Conservation (phyloP, 2,329 filamentous ascomycete species). For the Trichoderma brevicompactum region DNA sequence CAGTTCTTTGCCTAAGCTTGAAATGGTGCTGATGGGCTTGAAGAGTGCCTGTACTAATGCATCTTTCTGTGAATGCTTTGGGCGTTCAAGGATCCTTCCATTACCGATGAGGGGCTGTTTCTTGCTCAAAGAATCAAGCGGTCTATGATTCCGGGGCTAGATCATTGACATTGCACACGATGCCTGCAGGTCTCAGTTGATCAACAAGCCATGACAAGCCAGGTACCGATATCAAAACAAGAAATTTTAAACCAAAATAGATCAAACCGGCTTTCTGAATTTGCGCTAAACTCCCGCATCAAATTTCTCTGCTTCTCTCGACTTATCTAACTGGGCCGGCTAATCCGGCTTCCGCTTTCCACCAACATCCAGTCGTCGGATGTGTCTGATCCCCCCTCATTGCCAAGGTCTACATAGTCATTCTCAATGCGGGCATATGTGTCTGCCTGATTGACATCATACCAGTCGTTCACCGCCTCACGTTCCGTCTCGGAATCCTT, state of each 20-base stretch:
- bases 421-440: background rate
- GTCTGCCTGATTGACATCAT: constrained; percentile 13
- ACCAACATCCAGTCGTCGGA: background rate
- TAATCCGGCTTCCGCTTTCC: background rate
- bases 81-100: background rate
- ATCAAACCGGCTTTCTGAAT: background rate
- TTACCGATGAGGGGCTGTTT: background rate
- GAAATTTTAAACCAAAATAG: background rate
- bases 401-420: background rate
- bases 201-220: background rate
- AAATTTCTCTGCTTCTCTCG: background rate
- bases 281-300: background rate
- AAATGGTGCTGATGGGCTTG: background rate
- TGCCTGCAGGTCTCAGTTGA: background rate
- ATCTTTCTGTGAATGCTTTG: background rate
- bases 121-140: background rate
- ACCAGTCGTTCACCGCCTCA: background rate
- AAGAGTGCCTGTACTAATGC: constrained; percentile 7
- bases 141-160: background rate
- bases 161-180: background rate
- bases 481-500: constrained; percentile 1
- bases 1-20: background rate
- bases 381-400: background rate
- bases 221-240: constrained; percentile 1
- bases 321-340: background rate